Evolutionary conservation across 768 basidiomycete genomes (phyloP).

Genomic region (Mrakia frigida): DNA sequence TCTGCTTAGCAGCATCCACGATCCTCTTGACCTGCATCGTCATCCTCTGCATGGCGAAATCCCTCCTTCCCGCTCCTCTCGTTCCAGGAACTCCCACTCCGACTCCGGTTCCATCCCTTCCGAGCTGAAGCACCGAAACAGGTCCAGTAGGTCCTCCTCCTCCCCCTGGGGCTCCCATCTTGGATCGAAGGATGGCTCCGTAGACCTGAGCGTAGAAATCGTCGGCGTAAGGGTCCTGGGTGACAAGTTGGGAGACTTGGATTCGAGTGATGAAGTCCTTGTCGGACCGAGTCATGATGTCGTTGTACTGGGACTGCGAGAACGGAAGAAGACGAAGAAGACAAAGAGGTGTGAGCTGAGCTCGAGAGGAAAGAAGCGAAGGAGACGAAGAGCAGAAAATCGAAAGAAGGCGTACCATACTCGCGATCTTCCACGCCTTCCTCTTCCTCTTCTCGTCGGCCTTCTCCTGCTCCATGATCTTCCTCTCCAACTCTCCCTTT

Average conservation of each 20-base stretch:
- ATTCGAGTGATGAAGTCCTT: conserved; percentile 99
- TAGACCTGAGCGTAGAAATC: conserved; percentile 99
- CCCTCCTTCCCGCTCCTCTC: conserved; percentile 63
- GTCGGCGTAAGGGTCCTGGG: conserved; percentile 92
- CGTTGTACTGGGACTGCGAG: conserved; percentile 43
- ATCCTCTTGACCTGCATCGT: conserved; percentile 82
- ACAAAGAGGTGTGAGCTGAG: not conserved
- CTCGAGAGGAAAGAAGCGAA: conserved; percentile 30
- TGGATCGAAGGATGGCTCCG: conserved; percentile 72
- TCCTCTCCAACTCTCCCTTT: conserved; percentile 35
- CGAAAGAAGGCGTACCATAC: conserved; percentile 36
- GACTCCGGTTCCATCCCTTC: conserved; percentile 65
- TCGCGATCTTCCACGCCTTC: conserved; percentile 40
- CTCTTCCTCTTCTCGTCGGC: conserved; percentile 36
- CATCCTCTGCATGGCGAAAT: conserved; percentile 86
- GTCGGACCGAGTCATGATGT: conserved; percentile 53
- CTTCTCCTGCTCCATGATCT: conserved; percentile 38
- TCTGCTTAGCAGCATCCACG: conserved; percentile 78
- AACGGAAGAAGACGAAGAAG: not conserved
- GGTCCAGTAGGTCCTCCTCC: conserved; percentile 48
- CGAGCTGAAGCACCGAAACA: conserved; percentile 67
- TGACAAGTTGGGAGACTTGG: conserved; percentile 92
- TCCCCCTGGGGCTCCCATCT: conserved; percentile 49
- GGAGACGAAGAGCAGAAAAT: not conserved
- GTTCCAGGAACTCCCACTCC: conserved; percentile 68